A percentile compares a stretch with the other conserved stretches of the same genome.
These are phyloP conservation scores for Picocystis salinarum DNA, from an alignment of 139 green algal genomes.

Conservation along the genomic window DNA sequence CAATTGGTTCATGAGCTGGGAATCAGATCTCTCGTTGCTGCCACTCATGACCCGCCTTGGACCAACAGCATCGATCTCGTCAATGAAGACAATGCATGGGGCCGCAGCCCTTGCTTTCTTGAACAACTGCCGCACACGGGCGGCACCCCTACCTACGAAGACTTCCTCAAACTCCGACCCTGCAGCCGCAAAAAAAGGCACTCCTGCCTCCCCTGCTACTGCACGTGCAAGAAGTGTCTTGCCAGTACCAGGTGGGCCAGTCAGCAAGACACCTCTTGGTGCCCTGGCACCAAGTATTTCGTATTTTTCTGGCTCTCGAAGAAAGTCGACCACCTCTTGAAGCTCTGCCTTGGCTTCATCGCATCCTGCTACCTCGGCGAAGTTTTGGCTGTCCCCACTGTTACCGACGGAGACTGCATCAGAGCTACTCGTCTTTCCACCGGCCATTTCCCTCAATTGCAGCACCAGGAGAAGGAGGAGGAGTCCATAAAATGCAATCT, in stretches of 20 bases:
- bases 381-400: too few relatives aligned
- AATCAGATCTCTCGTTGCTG: neutral
- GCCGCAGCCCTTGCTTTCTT: conserved; percentile 7
- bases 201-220: conserved; percentile 21
- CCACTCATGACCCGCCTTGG: too few relatives aligned
- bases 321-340: conserved; percentile 87
- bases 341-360: conserved; percentile 95
- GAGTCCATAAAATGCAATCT: too few relatives aligned
- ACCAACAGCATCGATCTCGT: conserved; percentile 15
- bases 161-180: conserved; percentile 5
- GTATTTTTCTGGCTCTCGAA: conserved; percentile 86
- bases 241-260: conserved; percentile 18
- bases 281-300: conserved; percentile 79
- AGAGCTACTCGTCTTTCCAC: too few relatives aligned
- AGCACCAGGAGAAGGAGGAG: too few relatives aligned
- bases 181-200: conserved; percentile 10
- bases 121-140: conserved; percentile 11
- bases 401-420: too few relatives aligned
- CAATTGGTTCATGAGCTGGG: conserved; percentile 2
- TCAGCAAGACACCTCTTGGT: conserved; percentile 12
- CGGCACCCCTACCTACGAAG: conserved; percentile 1
- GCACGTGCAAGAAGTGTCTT: conserved; percentile 25
- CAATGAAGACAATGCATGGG: conserved; percentile 17
- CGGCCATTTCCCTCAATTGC: too few relatives aligned
- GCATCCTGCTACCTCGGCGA: too few relatives aligned